Base-by-base conservation (phyloP, 2,329 filamentous ascomycete genomes). In the Hymenoscyphus linearis region DNA sequence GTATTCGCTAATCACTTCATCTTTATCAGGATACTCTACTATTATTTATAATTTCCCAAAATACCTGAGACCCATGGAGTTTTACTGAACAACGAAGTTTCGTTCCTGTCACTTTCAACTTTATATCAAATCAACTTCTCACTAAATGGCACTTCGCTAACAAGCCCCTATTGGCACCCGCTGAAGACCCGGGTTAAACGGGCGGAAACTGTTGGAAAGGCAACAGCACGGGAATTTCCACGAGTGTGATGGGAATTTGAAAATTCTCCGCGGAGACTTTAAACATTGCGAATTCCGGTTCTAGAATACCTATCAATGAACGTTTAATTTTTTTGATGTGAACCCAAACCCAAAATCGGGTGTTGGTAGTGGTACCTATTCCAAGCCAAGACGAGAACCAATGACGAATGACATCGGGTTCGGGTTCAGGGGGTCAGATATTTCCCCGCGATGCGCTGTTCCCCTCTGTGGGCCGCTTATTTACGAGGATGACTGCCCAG, bases 401-500 rank as follows among this genome's bases (percentile, higher is more conserved):
- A 40, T 40, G 37, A n/a, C 37, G 16, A n/a, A 40, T 40, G 16
- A 16, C 37, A 5, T 25, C 9, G 44, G 44, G 22, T 47, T 18
- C 7, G n/a, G n/a, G 9, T 4, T 25, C 44, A 50, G 18, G 44
- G 44, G 44, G 22, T 3, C 1, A 31, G 31, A 31, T 5, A 31
- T 12, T 14, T 14, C 37, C 14, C 18, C n/a, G 44, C n/a, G 22
- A 22, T 50, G 44, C 18, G 44, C 12, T 50, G 18, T 50, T 50
- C 44, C 44, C 44, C 18, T 50, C 44, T 50, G 12, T 22, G 44
- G 44, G 18, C 62, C 60, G 64, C 64, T 65, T 65, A 62, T 62
- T 62, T 52, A 47, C 40, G 40, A n/a, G 26, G 47, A 25, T 55
- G 60, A 58, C 44, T 57, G 58, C n/a, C n/a, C n/a, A n/a, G n/a